These are phyloP conservation scores for Rusavskia elegans DNA, from an alignment of 495 filamentous ascomycete genomes.

Conservation along the genomic window DNA sequence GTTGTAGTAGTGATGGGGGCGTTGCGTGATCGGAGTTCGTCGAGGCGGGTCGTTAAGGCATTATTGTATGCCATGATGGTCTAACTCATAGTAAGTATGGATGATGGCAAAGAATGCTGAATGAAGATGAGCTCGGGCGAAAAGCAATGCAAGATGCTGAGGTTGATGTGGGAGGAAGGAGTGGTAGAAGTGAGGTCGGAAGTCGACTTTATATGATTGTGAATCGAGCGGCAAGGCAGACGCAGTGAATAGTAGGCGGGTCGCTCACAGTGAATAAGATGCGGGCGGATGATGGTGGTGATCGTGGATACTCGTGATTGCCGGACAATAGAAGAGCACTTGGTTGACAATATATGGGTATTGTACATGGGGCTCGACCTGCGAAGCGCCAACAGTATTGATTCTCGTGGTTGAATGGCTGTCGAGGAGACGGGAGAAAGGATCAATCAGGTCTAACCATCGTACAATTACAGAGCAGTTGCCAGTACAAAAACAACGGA, in stretches of 20 bases:
- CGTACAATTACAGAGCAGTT: constrained; percentile 13
- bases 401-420: constrained; percentile 3
- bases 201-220: background rate
- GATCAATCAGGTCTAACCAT: constrained; percentile 2
- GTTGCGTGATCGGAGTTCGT: constrained; percentile 64
- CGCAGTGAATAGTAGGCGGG: background rate
- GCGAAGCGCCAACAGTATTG: constrained; percentile 9
- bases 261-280: background rate
- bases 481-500: constrained; percentile 1
- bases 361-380: constrained; percentile 9
- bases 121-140: background rate
- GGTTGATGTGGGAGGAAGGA: background rate
- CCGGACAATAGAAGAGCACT: background rate
- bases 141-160: background rate
- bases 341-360: background rate
- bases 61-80: constrained; percentile 48
- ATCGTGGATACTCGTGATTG: background rate
- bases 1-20: constrained; percentile 50
- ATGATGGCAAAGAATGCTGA: background rate
- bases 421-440: background rate
- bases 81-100: background rate
- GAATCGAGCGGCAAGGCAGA: background rate
- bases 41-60: constrained; percentile 48
- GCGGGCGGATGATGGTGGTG: background rate
- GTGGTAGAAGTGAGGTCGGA: background rate